A percentile compares a stretch with the other conserved stretches of the same genome.
phyloP scores from a whole-genome alignment of 139 green algal genomes.

The Picochlorum sp. region DNA sequence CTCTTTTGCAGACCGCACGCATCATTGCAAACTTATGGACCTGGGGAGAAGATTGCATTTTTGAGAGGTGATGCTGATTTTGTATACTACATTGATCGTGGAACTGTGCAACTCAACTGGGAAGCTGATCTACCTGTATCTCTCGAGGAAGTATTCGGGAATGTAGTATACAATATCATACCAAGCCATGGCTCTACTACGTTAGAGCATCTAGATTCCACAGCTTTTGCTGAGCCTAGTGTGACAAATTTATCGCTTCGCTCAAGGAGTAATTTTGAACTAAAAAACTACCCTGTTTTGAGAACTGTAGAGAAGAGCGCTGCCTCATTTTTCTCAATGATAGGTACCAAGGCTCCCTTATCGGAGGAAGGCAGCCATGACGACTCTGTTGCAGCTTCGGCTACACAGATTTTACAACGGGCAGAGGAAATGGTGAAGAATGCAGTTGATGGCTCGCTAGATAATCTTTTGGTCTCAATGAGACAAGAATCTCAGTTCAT shows the following conservation, averaged over 20 bases:
- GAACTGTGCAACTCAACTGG: neutral
- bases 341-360: no score
- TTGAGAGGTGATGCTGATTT: neutral
- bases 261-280: no score
- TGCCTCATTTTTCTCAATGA: neutral
- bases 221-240: neutral
- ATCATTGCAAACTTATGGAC: neutral
- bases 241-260: no score
- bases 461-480: slow-evolving; percentile 12
- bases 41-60: neutral
- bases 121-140: slow-evolving; percentile 1
- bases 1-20: neutral
- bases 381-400: neutral
- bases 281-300: no score
- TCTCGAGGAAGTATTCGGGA: neutral
- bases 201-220: neutral
- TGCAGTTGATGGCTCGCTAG: slow-evolving; percentile 4
- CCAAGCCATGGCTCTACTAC: neutral
- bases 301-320: neutral
- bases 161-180: neutral
- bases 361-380: no score
- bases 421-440: slow-evolving; percentile 15
- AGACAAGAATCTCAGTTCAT: slow-evolving; percentile 15
- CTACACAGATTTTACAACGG: neutral
- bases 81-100: slow-evolving; percentile 4